Conservation (phyloP, 1,139 yeast genomes). For the Suhomyces yuchorum region DNA sequence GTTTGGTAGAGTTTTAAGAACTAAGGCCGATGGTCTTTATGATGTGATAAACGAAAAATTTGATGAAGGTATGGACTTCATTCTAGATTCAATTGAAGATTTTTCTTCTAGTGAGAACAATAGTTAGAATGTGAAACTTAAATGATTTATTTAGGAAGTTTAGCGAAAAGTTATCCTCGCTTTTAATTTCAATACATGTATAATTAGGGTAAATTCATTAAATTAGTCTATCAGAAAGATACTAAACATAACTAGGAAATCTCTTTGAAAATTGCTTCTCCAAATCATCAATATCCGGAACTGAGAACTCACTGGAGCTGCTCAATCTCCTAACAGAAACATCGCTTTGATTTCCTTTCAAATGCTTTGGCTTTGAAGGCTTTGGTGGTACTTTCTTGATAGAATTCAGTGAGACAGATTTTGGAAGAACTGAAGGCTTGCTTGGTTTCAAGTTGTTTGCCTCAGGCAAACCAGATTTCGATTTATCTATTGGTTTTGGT, state of each 20-base stretch:
- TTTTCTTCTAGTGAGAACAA: conserved; percentile 23
- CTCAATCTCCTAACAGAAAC: conserved; percentile 32
- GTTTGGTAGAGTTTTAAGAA: conserved; percentile 82
- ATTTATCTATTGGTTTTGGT: background rate
- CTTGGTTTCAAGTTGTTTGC: background rate
- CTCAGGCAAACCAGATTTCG: background rate
- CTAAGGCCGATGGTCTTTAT: conserved; percentile 72
- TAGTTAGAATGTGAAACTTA: background rate
- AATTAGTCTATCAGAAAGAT: background rate
- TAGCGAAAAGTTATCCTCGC: background rate
- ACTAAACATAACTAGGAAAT: conserved; percentile 55
- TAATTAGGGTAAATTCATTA: conserved; percentile 3
- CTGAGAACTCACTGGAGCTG: conserved; percentile 45
- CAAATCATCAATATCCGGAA: conserved; percentile 58
- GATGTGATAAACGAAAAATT: conserved; percentile 79
- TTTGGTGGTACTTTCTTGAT: conserved; percentile 58
- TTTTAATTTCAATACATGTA: conserved; percentile 7
- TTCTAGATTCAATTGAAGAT: conserved; percentile 72
- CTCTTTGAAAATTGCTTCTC: conserved; percentile 55
- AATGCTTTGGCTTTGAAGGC: conserved; percentile 60
- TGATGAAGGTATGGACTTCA: conserved; percentile 82
- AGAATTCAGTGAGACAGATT: conserved; percentile 9
- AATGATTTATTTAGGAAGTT: background rate
- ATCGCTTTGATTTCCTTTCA: conserved; percentile 34
- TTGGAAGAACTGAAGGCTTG: conserved; percentile 4